A percentile compares a stretch with the other conserved stretches of the same genome.
Evolutionary conservation across 2,329 filamentous ascomycete species (phyloP).

Genomic region (Penicillium sp.): DNA sequence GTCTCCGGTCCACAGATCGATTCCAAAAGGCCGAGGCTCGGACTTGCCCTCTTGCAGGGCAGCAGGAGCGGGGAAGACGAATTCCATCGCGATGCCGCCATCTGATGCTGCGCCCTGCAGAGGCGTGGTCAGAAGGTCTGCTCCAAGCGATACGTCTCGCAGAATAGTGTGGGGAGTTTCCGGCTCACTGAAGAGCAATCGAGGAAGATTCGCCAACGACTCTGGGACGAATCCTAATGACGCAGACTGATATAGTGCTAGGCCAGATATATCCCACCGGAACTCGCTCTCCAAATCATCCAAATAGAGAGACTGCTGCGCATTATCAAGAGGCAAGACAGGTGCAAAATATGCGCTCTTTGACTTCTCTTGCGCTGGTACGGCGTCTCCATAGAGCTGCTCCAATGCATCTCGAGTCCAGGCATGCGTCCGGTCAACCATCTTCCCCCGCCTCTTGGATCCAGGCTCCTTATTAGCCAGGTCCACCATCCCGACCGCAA

Average conservation of each 20-base stretch:
- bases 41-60: constrained; percentile 8
- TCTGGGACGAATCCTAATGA: constrained; percentile 66
- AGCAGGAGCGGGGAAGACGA: constrained; percentile 62
- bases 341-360: constrained; percentile 59
- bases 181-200: constrained; percentile 70
- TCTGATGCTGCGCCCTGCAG: constrained; percentile 76
- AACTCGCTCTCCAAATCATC: constrained; percentile 67
- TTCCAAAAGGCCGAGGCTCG: constrained; percentile 57
- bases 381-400: constrained; percentile 37
- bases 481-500: constrained; percentile 76
- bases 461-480: constrained; percentile 60
- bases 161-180: constrained; percentile 73
- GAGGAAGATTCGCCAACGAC: constrained; percentile 62
- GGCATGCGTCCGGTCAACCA: constrained; percentile 79
- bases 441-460: constrained; percentile 73
- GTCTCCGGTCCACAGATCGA: constrained; percentile 69
- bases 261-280: constrained; percentile 57
- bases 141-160: constrained; percentile 69
- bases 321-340: constrained; percentile 70
- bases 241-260: constrained; percentile 75
- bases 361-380: constrained; percentile 27
- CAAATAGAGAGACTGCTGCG: constrained; percentile 77
- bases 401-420: constrained; percentile 72
- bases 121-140: constrained; percentile 75
- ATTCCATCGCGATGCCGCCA: constrained; percentile 78